Percentiles rank a stretch among this genome's conserved stretches.
Conservation (phyloP, 192 early-diverging fungal genomes). For the Coemansia sp. region DNA sequence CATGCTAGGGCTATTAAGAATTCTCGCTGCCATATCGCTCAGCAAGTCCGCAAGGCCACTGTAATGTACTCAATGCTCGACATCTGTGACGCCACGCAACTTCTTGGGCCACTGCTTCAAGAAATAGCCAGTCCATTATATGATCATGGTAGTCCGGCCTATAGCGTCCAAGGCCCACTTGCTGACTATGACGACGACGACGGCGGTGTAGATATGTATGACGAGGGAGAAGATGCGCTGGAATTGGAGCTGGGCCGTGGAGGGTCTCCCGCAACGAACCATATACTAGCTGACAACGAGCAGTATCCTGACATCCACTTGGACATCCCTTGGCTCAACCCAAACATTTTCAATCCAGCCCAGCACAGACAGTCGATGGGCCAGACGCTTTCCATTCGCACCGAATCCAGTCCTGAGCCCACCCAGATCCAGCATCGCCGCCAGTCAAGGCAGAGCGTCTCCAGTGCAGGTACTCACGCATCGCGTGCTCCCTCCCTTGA, state of each 20-base stretch:
- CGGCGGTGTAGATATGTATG: not conserved
- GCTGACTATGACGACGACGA: not conserved
- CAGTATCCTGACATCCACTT: constrained; percentile 16
- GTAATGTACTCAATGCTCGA: not conserved
- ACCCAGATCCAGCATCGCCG: not conserved
- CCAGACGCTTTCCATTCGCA: constrained; percentile 13
- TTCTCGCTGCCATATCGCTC: not conserved
- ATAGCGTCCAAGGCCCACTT: not conserved
- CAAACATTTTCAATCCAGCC: not conserved
- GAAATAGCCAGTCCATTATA: too few species aligned
- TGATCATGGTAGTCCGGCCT: not conserved
- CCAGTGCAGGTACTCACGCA: constrained; percentile 13
- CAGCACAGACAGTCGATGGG: constrained; percentile 5
- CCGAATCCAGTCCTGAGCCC: constrained; percentile 27
- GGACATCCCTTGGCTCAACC: constrained; percentile 49
- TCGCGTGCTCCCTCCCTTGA: constrained; percentile 30
- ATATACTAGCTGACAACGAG: not conserved
- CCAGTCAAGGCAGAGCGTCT: not conserved
- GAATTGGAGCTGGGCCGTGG: constrained; percentile 41
- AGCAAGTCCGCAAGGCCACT: not conserved
- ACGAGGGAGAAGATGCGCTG: not conserved
- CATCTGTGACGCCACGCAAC: not conserved
- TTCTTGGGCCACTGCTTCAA: not conserved
- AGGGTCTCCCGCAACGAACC: not conserved
- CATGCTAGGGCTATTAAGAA: not conserved